phyloP scores from a whole-genome alignment of 2,329 filamentous ascomycete genomes.

The Coniochaeta hoffmannii region DNA sequence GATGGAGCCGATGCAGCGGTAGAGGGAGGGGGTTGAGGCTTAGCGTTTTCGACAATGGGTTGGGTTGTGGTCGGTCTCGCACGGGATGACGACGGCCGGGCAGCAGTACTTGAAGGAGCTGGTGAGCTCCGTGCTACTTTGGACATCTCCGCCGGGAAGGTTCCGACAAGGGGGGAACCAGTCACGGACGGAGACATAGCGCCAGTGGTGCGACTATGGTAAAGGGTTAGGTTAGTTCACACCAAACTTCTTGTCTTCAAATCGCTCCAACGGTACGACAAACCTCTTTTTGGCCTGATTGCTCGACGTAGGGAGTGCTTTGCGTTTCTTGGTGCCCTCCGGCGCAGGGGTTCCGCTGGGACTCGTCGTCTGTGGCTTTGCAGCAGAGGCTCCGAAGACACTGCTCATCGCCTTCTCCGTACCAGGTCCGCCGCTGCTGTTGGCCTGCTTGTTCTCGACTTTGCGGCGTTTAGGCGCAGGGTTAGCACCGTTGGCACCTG shows the following conservation, averaged over 20 bases:
- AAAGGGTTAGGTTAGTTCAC: conserved; percentile 5
- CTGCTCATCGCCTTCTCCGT: conserved; percentile 65
- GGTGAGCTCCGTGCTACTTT: conserved; percentile 49
- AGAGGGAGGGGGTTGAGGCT: conserved; percentile 45
- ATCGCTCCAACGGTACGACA: conserved; percentile 21
- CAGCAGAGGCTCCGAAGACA: conserved; percentile 40
- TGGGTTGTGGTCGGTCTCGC: conserved; percentile 69
- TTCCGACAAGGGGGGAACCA: conserved; percentile 68
- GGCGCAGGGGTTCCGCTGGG: conserved; percentile 61
- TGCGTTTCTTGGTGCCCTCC: conserved; percentile 66
- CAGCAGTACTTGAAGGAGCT: conserved; percentile 43
- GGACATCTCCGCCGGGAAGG: conserved; percentile 53
- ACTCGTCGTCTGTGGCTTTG: conserved; percentile 55
- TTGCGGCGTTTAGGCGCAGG: conserved; percentile 69
- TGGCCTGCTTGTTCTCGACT: conserved; percentile 58
- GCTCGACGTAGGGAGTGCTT: conserved; percentile 56
- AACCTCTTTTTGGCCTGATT: conserved; percentile 75
- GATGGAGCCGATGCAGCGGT: no score
- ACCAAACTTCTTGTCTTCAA: background rate
- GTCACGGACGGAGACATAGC: conserved; percentile 61
- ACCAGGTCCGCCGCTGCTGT: conserved; percentile 36
- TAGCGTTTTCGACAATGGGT: conserved; percentile 46
- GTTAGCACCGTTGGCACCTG: conserved; percentile 38
- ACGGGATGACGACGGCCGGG: conserved; percentile 61
- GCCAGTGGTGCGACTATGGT: conserved; percentile 22